Conservation (phyloP, 345 rosid species). For the Salix suchowensis region DNA sequence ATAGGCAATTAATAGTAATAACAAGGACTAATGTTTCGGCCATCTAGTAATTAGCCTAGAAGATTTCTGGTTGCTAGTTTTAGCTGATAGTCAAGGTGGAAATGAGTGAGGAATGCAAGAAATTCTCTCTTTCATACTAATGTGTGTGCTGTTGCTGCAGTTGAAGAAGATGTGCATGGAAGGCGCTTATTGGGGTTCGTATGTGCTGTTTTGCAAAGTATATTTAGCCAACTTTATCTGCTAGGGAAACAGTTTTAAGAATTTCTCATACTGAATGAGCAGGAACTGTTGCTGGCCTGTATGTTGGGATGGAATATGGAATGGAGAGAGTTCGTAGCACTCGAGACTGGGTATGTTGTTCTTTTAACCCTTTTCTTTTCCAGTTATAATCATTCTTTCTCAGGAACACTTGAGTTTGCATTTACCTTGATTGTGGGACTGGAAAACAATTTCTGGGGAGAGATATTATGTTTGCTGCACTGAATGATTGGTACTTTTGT, state of each 20-base stretch:
- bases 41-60: background rate
- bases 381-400: background rate
- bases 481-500: background rate
- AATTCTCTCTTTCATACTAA: background rate
- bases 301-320: conserved; percentile 71
- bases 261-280: conserved; percentile 4
- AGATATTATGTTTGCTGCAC: background rate
- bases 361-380: background rate
- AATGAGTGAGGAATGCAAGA: background rate
- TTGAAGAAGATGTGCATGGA: conserved; percentile 84
- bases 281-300: conserved; percentile 72
- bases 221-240: too few relatives aligned
- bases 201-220: background rate
- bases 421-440: too few relatives aligned
- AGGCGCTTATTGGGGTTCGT: conserved; percentile 86
- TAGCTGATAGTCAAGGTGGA: background rate
- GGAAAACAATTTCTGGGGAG: too few relatives aligned
- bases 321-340: conserved; percentile 65
- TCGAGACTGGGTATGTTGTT: conserved; percentile 63
- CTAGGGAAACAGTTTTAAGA: background rate
- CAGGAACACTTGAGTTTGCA: background rate
- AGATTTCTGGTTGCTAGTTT: background rate
- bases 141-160: conserved; percentile 36
- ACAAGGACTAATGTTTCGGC: too few relatives aligned
- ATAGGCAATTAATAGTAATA: too few relatives aligned